Base-by-base conservation (phyloP, 2,329 filamentous ascomycete species). In the Cadophora sp. region DNA sequence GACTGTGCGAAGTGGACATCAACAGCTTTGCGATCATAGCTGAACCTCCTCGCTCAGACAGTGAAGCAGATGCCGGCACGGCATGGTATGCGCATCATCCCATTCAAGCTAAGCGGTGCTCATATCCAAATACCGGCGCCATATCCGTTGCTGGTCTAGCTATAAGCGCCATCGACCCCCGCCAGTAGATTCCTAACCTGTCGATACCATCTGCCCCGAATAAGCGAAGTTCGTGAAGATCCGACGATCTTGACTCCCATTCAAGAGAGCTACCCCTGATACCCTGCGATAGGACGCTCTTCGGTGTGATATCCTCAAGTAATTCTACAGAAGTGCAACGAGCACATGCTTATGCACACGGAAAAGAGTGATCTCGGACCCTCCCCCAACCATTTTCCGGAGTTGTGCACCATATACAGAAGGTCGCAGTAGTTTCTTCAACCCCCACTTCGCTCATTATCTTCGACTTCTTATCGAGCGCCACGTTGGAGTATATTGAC, bases 181-280 rank as follows among this genome's bases (percentile, higher is more conserved):
- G 50, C 40, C 26, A 50, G 9, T 48, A 27, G 14, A n/a, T 19
- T 16, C 43, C 37, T 58, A 58, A 26, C 55, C 31, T 16, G 51
- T 1, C 26, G 19, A 27, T 27, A 34, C 9, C 7, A n/a, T 56
- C 43, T n/a, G 19, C 22, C 40, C 19, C n/a, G 37, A 29, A 50
- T 24, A 9, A 59, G 29, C 3, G 14, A n/a, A 19, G 31, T 16
- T 46, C 4, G 9, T 65, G 62, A 59, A 58, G 62, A 65, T 65
- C 62, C 9, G 62, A 59, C 9, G 53, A 65, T 65, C 62, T 64
- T 55, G 26, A 14, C 24, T 46, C 22, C n/a, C n/a, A 50, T 51
- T 34, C 24, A 50, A 4, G 12, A n/a, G 24, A 27, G 24, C 24
- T 26, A 27, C 37, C 40, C 34, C 34, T 60, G 34, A 27, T 29